Evolutionary conservation across 2,329 filamentous ascomycete genomes (phyloP).

Genomic region (Mariannaea sp.): DNA sequence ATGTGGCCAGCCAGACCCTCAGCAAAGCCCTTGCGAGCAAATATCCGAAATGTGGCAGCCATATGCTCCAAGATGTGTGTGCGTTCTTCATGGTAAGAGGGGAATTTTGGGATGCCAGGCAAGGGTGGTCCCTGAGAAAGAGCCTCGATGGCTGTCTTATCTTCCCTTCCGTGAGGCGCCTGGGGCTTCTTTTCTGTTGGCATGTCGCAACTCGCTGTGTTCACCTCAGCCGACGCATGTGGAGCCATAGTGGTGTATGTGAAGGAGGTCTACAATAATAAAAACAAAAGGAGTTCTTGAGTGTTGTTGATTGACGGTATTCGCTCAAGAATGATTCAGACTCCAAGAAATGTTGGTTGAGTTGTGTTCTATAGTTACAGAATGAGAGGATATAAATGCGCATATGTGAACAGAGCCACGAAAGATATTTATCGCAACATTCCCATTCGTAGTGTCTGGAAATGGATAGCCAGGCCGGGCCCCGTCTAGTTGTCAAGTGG

Average conservation of each 20-base stretch:
- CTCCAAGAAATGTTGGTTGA: no score
- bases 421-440: no score
- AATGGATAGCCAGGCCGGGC: not conserved
- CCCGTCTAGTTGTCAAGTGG: not conserved
- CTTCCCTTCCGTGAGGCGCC: not conserved
- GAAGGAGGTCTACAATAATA: no score
- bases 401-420: no score
- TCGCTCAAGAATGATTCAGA: no score
- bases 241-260: not conserved
- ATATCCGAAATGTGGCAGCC: conserved; percentile 68
- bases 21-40: conserved; percentile 65
- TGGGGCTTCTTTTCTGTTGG: not conserved
- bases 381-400: no score
- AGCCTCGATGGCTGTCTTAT: conserved; percentile 1
- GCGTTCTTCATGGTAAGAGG: not conserved
- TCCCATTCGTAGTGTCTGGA: no score
- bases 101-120: conserved; percentile 2
- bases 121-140: conserved; percentile 3
- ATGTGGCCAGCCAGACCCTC: conserved; percentile 72
- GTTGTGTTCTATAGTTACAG: no score
- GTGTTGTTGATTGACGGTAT: no score
- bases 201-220: not conserved
- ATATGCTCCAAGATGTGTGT: conserved; percentile 57
- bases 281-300: no score
- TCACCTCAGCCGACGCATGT: not conserved